Evolutionary conservation across 768 basidiomycete genomes (phyloP), one percentile per base, ranked within the genome.

Genomic region (Lactifluus hygrophoroides): DNA sequence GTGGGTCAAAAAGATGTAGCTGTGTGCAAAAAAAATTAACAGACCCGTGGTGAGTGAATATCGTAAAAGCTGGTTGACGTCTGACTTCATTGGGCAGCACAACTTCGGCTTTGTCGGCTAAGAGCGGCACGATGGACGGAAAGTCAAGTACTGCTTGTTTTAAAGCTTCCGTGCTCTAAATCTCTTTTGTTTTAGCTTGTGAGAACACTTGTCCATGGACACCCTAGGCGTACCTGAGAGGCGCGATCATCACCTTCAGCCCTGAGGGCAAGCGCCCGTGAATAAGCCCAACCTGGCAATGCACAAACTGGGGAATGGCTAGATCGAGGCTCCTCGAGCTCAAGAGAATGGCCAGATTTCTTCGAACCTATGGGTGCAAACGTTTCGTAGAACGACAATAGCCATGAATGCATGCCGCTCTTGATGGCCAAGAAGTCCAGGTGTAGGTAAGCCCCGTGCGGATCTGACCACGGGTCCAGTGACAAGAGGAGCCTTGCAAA

Each of bases 341-440:
- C 59, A 7, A 28, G 8, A 27, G 55, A 43, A 43, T 66, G 40
- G 75, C 67, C 7, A 34, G 62, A 11, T 16, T 48, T 43, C 66
- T 58, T 32, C 55, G 54, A 44, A 23, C 23, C 32, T 16, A 14
- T 14, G n/a, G 57, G 64, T 62, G 71, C 70, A 60, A 81, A 82
- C 17, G 77, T 60, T 37, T 81, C 76, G 67, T 75, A 88, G 35
- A 89, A 68, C 38, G 88, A 82, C 44, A 94, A 68, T 10, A 97
- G 68, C 94, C 94, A 98, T 42, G 84, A 74, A 11, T 76, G 68
- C 81, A 94, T 86, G 27, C 84, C 83, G 0, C 86, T 78, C 69
- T 94, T 95, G 59, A 92, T 73, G 0, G 90, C 84, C 21, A 97
- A 75, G 67, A 85, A 88, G 64, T 99, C 94, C 1, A 98, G 76